Percentiles rank a stretch among this genome's conserved stretches.
Evolutionary conservation across 805 yeast genomes (phyloP).

Genomic region (Wickerhamiella brachini): DNA sequence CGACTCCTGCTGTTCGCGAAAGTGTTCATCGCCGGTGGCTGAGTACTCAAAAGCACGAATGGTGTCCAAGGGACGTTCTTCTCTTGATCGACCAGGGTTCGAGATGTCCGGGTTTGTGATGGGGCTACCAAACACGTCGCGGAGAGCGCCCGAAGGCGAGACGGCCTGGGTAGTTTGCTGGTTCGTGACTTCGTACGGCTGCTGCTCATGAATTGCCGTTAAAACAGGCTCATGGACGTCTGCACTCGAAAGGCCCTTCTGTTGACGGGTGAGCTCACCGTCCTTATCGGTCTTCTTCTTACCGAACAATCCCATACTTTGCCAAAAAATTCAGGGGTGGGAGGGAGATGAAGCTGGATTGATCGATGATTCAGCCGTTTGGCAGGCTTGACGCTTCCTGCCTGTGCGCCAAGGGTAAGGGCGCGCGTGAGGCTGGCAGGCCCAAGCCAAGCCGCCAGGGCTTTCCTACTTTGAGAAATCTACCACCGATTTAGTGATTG

Average conservation of each 20-base stretch:
- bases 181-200: slow-evolving; percentile 67
- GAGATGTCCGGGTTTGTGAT: slow-evolving; percentile 73
- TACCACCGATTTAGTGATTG: too few species aligned
- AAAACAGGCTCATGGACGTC: slow-evolving; percentile 82
- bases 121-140: slow-evolving; percentile 77
- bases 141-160: slow-evolving; percentile 41
- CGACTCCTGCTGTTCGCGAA: slow-evolving; percentile 72
- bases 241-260: slow-evolving; percentile 17
- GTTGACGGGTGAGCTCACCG: slow-evolving; percentile 14
- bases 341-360: background rate
- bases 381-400: background rate
- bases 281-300: slow-evolving; percentile 10
- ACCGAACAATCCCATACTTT: slow-evolving; percentile 18
- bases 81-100: slow-evolving; percentile 85
- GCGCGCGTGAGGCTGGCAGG: background rate
- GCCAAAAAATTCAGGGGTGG: background rate
- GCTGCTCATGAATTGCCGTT: slow-evolving; percentile 86
- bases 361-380: background rate
- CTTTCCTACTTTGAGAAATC: too few species aligned
- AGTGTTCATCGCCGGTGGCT: slow-evolving; percentile 73
- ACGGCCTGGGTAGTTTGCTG: slow-evolving; percentile 23
- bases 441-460: background rate
- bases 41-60: slow-evolving; percentile 88
- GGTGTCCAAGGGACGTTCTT: slow-evolving; percentile 95
- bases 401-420: background rate